Conservation (phyloP, 2,329 filamentous ascomycete genomes). For the Calonectria henricotiae region DNA sequence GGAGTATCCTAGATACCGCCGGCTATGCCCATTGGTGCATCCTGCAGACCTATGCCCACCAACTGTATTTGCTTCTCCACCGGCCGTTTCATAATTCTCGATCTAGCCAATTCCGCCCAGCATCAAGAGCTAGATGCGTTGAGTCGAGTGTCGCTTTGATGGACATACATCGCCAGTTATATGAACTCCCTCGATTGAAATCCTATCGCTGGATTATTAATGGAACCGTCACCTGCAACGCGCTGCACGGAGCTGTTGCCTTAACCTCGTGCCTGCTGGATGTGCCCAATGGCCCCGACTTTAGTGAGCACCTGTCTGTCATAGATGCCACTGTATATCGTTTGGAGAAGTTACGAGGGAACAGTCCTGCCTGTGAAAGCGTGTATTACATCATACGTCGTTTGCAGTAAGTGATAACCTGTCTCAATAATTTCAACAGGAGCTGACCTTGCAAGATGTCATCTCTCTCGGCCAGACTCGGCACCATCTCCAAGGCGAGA, state of each 20-base stretch:
- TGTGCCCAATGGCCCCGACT: slow-evolving; percentile 26
- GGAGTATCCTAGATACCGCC: slow-evolving; percentile 38
- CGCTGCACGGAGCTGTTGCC: slow-evolving; percentile 41
- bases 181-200: slow-evolving; percentile 39
- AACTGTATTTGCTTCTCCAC: slow-evolving; percentile 44
- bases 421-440: too few relatives aligned
- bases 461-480: slow-evolving; percentile 19
- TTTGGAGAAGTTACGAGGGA: slow-evolving; percentile 30
- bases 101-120: slow-evolving; percentile 22
- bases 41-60: slow-evolving; percentile 43
- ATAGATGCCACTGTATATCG: slow-evolving; percentile 19
- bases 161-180: slow-evolving; percentile 41
- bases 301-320: slow-evolving; percentile 26
- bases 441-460: slow-evolving; percentile 24
- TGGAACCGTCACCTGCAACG: slow-evolving; percentile 37
- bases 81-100: slow-evolving; percentile 36
- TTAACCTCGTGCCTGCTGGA: slow-evolving; percentile 42
- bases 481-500: slow-evolving; percentile 12
- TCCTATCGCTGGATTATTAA: slow-evolving; percentile 41
- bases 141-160: slow-evolving; percentile 37
- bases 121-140: slow-evolving; percentile 38
- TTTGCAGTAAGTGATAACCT: slow-evolving; percentile 35
- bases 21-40: slow-evolving; percentile 44
- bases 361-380: slow-evolving; percentile 36
- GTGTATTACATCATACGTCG: slow-evolving; percentile 37